Evolutionary conservation across 208 protist genomes (phyloP).

Genomic region (Angomonas ambiguus): DNA sequence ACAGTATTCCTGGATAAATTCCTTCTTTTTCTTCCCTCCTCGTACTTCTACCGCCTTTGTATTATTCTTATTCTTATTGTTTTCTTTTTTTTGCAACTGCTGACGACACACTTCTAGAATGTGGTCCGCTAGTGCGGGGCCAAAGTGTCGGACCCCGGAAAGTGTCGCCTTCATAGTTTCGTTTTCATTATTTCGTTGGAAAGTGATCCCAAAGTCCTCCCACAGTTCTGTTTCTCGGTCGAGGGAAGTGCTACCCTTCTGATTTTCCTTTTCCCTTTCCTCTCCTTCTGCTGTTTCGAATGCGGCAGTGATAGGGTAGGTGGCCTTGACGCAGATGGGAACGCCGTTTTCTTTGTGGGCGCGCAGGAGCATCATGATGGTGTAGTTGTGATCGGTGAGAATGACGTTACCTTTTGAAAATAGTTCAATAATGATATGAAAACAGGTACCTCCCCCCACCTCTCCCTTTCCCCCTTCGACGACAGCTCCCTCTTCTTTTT

Average conservation of each 20-base stretch:
- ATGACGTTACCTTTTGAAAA: conserved; percentile 96
- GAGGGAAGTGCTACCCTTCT: background rate
- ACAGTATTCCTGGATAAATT: background rate
- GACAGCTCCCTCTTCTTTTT: background rate
- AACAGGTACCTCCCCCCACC: conserved; percentile 41
- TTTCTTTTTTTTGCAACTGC: conserved; percentile 26
- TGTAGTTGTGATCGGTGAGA: conserved; percentile 92
- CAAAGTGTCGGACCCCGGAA: conserved; percentile 65
- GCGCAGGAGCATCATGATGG: conserved; percentile 92
- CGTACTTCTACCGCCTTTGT: conserved; percentile 9
- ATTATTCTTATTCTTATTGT: conserved; percentile 31
- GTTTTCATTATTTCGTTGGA: conserved; percentile 33
- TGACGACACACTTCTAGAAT: conserved; percentile 52
- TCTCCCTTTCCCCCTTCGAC: too few relatives aligned
- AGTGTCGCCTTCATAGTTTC: conserved; percentile 41
- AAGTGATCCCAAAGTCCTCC: conserved; percentile 47
- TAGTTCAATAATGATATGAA: conserved; percentile 87
- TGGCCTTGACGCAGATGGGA: conserved; percentile 53
- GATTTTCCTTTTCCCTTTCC: background rate
- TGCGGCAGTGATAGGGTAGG: conserved; percentile 58
- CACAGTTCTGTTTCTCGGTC: conserved; percentile 22
- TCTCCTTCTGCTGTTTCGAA: conserved; percentile 16
- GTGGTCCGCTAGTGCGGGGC: conserved; percentile 68
- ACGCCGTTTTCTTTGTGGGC: conserved; percentile 86
- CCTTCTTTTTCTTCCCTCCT: background rate